These are phyloP conservation scores for Torrubiellomyces zombiae DNA, from an alignment of 2,329 filamentous ascomycete species.

Conservation along the genomic window DNA sequence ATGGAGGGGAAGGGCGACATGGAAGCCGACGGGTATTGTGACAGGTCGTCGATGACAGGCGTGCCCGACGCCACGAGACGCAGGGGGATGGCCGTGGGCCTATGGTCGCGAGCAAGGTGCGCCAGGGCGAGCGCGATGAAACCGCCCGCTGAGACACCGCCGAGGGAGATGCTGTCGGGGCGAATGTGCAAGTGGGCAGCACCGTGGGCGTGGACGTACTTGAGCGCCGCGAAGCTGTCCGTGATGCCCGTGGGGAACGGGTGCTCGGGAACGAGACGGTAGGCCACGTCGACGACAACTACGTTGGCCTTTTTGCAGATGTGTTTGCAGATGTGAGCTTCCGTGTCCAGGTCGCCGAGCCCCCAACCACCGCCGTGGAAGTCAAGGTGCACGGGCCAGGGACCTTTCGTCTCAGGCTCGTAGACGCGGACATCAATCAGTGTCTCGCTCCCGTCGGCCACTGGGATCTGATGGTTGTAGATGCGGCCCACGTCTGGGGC, in stretches of 20 bases:
- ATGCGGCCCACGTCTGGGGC: conserved; percentile 21
- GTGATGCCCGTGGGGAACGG: conserved; percentile 29
- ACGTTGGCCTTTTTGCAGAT: conserved; percentile 25
- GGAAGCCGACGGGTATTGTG: conserved; percentile 15
- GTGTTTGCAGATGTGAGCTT: conserved; percentile 30
- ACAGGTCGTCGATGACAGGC: conserved; percentile 22
- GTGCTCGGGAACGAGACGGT: conserved; percentile 32
- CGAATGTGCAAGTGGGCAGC: conserved; percentile 19
- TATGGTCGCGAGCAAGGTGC: conserved; percentile 22
- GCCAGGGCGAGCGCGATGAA: conserved; percentile 20
- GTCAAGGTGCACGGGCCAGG: conserved; percentile 30
- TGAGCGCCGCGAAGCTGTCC: conserved; percentile 30
- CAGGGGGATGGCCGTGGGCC: conserved; percentile 15
- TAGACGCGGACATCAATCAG: conserved; percentile 23
- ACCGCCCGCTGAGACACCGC: conserved; percentile 28
- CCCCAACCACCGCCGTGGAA: conserved; percentile 34
- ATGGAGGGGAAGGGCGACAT: conserved; percentile 24
- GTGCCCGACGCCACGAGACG: conserved; percentile 21
- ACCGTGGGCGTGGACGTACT: conserved; percentile 19
- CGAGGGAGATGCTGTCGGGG: conserved; percentile 21
- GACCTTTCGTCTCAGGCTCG: conserved; percentile 20
- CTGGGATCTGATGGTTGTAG: conserved; percentile 20
- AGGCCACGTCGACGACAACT: conserved; percentile 32
- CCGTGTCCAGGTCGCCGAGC: conserved; percentile 31
- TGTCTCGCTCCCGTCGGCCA: conserved; percentile 12